Evolutionary conservation across 2,329 filamentous ascomycete genomes (phyloP).

Genomic region (Penicillium palitans): DNA sequence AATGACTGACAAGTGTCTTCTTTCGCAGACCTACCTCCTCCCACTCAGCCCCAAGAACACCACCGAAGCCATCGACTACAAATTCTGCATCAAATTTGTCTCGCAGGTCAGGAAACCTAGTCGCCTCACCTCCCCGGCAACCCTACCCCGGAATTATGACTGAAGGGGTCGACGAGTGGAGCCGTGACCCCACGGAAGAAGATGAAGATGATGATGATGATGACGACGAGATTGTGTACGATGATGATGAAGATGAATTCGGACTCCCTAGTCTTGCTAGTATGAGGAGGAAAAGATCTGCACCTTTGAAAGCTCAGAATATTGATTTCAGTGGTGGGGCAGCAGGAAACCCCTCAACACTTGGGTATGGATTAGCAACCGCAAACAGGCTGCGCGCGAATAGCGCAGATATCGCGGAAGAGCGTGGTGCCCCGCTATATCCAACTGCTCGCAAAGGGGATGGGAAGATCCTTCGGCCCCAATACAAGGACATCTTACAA

Average conservation of each 20-base stretch:
- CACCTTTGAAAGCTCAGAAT: conserved; percentile 36
- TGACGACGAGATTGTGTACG: conserved; percentile 72
- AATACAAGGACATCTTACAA: conserved; percentile 93
- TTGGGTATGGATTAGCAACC: conserved; percentile 38
- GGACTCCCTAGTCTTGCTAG: conserved; percentile 88
- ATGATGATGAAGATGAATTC: conserved; percentile 93
- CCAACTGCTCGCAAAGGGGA: conserved; percentile 86
- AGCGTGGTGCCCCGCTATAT: conserved; percentile 78
- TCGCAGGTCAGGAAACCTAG: conserved; percentile 44
- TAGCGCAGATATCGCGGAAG: conserved; percentile 91
- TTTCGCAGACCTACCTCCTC: conserved; percentile 18
- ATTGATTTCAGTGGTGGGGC: conserved; percentile 45
- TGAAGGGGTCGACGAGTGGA: conserved; percentile 81
- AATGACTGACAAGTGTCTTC: conserved; percentile 16
- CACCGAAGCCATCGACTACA: conserved; percentile 61
- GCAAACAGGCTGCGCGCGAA: conserved; percentile 68
- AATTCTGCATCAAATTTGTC: conserved; percentile 51
- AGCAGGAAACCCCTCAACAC: conserved; percentile 25
- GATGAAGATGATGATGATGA: conserved; percentile 62
- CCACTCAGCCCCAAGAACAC: conserved; percentile 67
- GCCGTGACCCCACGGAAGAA: conserved; percentile 52
- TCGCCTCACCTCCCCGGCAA: conserved; percentile 59
- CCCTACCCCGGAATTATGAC: conserved; percentile 80
- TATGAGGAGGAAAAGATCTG: conserved; percentile 71
- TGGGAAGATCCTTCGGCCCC: conserved; percentile 91